Percentiles rank a stretch among this genome's conserved stretches.
phyloP scores from a whole-genome alignment of 371 early-diverging fungal genomes.

The Apophysomyces trapeziformis region DNA sequence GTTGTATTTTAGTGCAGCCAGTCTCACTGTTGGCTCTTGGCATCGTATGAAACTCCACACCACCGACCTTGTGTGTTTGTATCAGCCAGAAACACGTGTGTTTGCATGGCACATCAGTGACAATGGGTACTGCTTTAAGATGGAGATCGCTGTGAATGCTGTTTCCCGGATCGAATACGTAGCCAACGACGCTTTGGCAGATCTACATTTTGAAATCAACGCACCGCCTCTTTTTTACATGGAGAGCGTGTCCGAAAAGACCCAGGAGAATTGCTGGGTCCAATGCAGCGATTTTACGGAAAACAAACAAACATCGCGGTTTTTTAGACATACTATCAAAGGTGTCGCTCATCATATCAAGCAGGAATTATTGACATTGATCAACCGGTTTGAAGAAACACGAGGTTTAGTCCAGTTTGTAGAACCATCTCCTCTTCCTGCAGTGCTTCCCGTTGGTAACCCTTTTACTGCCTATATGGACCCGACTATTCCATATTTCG shows the following conservation, averaged over 20 bases:
- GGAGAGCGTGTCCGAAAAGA: slow-evolving; percentile 35
- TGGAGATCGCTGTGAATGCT: slow-evolving; percentile 62
- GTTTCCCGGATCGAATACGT: slow-evolving; percentile 53
- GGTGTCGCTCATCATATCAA: slow-evolving; percentile 46
- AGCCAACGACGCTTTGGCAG: slow-evolving; percentile 52
- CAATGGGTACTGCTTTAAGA: slow-evolving; percentile 70
- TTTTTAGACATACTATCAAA: slow-evolving; percentile 55
- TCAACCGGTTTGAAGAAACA: slow-evolving; percentile 11
- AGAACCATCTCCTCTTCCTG: slow-evolving; percentile 5
- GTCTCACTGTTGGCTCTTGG: slow-evolving; percentile 77
- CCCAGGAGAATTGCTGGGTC: slow-evolving; percentile 37
- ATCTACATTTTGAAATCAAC: slow-evolving; percentile 62
- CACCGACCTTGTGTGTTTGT: slow-evolving; percentile 66
- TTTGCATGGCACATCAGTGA: slow-evolving; percentile 78
- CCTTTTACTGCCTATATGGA: neutral
- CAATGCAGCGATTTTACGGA: slow-evolving; percentile 72
- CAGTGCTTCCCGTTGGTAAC: neutral
- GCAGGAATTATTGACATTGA: slow-evolving; percentile 38
- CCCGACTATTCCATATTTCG: neutral
- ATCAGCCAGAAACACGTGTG: slow-evolving; percentile 52
- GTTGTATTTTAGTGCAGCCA: slow-evolving; percentile 54
- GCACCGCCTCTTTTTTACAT: slow-evolving; percentile 71
- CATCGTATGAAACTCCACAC: slow-evolving; percentile 68
- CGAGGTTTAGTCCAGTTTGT: slow-evolving; percentile 10
- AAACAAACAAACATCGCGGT: slow-evolving; percentile 57